Percentiles rank a stretch among this genome's conserved stretches.
phyloP scores from a whole-genome alignment of 768 basidiomycete genomes.

The Rhizopogon roseolus region DNA sequence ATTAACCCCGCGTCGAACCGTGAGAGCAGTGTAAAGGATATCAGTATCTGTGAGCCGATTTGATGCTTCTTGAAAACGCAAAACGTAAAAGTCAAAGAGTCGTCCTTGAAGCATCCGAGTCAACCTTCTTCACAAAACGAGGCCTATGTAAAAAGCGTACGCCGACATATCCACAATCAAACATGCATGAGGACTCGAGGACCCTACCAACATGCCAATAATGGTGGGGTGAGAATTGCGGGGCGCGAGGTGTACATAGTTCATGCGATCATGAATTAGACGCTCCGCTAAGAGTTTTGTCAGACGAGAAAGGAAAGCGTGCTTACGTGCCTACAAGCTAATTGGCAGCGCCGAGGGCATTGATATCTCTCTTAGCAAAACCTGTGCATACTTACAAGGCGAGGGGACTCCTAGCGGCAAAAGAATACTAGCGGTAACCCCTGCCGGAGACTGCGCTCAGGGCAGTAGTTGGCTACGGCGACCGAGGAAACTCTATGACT shows the following conservation, averaged over 20 bases:
- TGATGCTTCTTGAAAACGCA: not conserved
- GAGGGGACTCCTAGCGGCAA: not conserved
- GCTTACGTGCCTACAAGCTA: too few relatives aligned
- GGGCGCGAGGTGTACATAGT: not conserved
- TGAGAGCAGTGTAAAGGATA: not conserved
- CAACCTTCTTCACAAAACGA: not conserved
- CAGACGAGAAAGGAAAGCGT: too few relatives aligned
- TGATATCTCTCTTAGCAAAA: not conserved
- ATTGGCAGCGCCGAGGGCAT: too few relatives aligned
- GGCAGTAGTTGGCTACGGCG: not conserved
- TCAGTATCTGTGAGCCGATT: not conserved
- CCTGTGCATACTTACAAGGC: not conserved
- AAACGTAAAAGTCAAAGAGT: constrained; percentile 2
- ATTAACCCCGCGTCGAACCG: not conserved
- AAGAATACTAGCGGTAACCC: too few relatives aligned
- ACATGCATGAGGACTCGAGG: not conserved
- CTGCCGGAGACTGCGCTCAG: not conserved
- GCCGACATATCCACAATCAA: not conserved
- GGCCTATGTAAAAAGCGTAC: not conserved
- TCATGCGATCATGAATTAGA: not conserved
- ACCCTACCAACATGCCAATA: not conserved
- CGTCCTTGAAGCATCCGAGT: too few relatives aligned
- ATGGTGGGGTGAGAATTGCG: not conserved
- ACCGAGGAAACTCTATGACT: not conserved
- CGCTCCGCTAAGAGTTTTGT: too few relatives aligned